Percentiles rank a stretch among this genome's conserved stretches.
phyloP scores from a whole-genome alignment of 495 filamentous ascomycete genomes.

The Thermothielavioides terrestris region DNA sequence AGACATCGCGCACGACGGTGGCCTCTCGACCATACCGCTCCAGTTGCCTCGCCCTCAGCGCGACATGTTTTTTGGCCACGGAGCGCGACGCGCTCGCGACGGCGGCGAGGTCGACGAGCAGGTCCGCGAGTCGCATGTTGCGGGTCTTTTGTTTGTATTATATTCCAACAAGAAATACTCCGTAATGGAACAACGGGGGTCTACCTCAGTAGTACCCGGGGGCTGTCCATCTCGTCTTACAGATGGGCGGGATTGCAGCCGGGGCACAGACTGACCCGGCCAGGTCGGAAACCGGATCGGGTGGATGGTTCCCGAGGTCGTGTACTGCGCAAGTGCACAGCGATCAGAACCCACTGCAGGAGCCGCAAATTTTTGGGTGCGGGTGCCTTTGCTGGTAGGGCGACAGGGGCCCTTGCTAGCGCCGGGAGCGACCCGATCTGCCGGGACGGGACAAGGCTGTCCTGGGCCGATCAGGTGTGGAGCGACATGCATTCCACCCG shows the following conservation, averaged over 20 bases:
- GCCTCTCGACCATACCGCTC: conserved; percentile 72
- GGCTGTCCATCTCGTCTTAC: too few species aligned
- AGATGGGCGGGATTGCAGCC: too few species aligned
- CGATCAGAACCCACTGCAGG: not conserved
- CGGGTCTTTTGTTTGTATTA: not conserved
- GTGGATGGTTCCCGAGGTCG: too few species aligned
- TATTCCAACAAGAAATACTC: not conserved
- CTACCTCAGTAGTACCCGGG: too few species aligned
- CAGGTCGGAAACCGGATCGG: too few species aligned
- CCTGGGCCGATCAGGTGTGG: too few species aligned
- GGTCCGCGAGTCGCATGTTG: conserved; percentile 40
- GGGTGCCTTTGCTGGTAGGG: not conserved
- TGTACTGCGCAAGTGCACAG: too few species aligned
- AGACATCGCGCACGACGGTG: conserved; percentile 56
- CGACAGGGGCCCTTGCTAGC: conserved; percentile 12
- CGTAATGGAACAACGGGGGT: too few species aligned
- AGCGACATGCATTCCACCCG: too few species aligned
- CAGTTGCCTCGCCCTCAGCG: conserved; percentile 66
- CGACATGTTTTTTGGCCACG: conserved; percentile 71
- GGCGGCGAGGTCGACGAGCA: conserved; percentile 69
- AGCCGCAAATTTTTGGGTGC: conserved; percentile 14
- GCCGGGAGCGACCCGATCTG: conserved; percentile 10
- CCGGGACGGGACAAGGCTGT: conserved; percentile 3
- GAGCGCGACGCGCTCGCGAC: conserved; percentile 68
- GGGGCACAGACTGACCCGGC: too few species aligned